A percentile compares a stretch with the other conserved stretches of the same genome.
phyloP scores from a whole-genome alignment of 164 flowering plant species.

The Berberis thunbergii region DNA sequence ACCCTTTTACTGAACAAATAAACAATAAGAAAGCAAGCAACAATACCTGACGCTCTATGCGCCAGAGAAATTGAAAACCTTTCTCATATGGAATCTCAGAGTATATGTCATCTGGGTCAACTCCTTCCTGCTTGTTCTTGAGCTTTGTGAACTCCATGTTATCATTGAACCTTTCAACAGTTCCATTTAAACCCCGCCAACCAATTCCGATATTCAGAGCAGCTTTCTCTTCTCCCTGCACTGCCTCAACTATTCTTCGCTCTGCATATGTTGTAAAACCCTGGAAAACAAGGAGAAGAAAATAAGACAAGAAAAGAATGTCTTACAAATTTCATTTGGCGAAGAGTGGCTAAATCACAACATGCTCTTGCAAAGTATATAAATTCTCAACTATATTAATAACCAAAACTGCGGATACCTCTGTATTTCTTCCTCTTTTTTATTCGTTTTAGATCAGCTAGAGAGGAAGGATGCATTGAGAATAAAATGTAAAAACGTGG shows the following conservation, averaged over 20 bases:
- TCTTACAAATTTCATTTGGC: no score
- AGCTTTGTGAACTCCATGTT: constrained; percentile 92
- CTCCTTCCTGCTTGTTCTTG: constrained; percentile 77
- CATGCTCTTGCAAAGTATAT: no score
- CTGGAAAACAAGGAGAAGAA: constrained; percentile 20
- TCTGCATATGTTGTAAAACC: constrained; percentile 97
- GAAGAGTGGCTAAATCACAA: no score
- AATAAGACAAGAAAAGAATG: not conserved
- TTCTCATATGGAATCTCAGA: constrained; percentile 92
- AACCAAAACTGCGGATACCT: no score
- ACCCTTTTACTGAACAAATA: not conserved
- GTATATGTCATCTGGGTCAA: constrained; percentile 93
- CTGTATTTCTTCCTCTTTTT: no score
- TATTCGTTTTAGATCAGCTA: no score
- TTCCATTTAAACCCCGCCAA: constrained; percentile 71
- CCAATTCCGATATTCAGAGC: constrained; percentile 85
- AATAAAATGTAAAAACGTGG: no score
- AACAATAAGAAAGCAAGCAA: no score
- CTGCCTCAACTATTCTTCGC: constrained; percentile 85
- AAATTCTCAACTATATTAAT: no score
- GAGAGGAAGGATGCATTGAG: no score
- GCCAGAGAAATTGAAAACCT: constrained; percentile 94
- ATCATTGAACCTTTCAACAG: constrained; percentile 84
- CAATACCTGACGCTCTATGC: constrained; percentile 85
- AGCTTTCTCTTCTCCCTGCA: constrained; percentile 84